Percentiles rank a stretch among this genome's conserved stretches.
Evolutionary conservation across 148 eudicot genomes (phyloP).

Genomic region (Spergularia marina): DNA sequence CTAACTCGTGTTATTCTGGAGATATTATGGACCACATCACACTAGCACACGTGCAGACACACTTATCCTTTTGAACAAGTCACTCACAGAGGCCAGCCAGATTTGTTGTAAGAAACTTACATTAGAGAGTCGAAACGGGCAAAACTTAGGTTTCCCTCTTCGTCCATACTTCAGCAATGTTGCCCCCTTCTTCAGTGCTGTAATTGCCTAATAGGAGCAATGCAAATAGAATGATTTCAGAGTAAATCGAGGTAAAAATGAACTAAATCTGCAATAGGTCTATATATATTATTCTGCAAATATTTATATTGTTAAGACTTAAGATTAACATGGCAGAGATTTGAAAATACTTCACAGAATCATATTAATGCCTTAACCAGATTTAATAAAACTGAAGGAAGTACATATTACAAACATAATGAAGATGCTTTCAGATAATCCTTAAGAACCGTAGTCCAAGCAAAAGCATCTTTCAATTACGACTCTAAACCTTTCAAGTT

Average conservation of each 20-base stretch:
- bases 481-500: too few relatives aligned
- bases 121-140: slow-evolving; percentile 81
- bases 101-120: slow-evolving; percentile 36
- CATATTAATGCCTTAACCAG: not conserved
- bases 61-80: not conserved
- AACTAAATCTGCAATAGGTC: not conserved
- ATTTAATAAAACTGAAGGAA: not conserved
- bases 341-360: not conserved
- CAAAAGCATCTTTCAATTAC: too few relatives aligned
- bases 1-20: not conserved
- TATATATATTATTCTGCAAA: not conserved
- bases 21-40: not conserved
- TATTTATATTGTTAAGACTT: not conserved
- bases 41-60: not conserved
- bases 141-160: slow-evolving; percentile 83
- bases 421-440: not conserved
- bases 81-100: not conserved
- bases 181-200: slow-evolving; percentile 86
- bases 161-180: slow-evolving; percentile 79
- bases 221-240: slow-evolving; percentile 1
- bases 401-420: not conserved
- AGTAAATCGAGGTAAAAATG: not conserved
- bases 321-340: not conserved
- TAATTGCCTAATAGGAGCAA: slow-evolving; percentile 53
- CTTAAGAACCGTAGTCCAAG: not conserved